Evolutionary conservation across 169 alveolate genomes (phyloP).

Genomic region (Amoebophrya sp.): DNA sequence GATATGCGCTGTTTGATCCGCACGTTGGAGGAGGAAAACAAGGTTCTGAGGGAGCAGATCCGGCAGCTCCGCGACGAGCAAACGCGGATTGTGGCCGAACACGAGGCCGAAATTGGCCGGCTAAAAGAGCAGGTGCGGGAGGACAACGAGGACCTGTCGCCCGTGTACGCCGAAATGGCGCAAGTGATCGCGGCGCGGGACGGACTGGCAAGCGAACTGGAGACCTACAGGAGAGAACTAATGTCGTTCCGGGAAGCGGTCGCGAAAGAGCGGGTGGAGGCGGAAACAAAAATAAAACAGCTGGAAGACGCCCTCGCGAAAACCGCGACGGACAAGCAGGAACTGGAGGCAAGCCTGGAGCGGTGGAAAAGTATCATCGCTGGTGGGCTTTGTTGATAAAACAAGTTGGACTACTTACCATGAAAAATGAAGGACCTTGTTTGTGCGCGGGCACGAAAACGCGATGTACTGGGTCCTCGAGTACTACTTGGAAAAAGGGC

Average conservation of each 20-base stretch:
- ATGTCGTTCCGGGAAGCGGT: not conserved
- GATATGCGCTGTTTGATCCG: not conserved
- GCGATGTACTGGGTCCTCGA: too few relatives aligned
- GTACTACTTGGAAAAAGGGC: too few relatives aligned
- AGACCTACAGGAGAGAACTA: not conserved
- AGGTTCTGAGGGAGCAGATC: not conserved
- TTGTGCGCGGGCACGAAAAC: too few relatives aligned
- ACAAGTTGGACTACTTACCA: too few relatives aligned
- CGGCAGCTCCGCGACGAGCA: not conserved
- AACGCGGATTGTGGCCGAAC: not conserved
- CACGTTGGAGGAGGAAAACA: not conserved
- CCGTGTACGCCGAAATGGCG: not conserved
- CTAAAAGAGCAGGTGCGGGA: not conserved
- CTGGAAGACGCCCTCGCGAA: not conserved
- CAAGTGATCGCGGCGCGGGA: not conserved
- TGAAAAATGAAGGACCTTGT: too few relatives aligned
- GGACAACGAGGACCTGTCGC: not conserved
- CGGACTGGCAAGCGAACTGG: not conserved
- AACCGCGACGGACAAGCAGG: not conserved
- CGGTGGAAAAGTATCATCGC: not conserved
- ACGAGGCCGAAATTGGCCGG: not conserved
- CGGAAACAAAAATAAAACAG: not conserved
- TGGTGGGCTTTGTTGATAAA: too few relatives aligned
- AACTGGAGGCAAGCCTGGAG: not conserved
- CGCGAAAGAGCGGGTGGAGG: not conserved